These are phyloP conservation scores for Fusarium sp. DNA, from an alignment of 2,329 filamentous ascomycete genomes.

Conservation along the genomic window DNA sequence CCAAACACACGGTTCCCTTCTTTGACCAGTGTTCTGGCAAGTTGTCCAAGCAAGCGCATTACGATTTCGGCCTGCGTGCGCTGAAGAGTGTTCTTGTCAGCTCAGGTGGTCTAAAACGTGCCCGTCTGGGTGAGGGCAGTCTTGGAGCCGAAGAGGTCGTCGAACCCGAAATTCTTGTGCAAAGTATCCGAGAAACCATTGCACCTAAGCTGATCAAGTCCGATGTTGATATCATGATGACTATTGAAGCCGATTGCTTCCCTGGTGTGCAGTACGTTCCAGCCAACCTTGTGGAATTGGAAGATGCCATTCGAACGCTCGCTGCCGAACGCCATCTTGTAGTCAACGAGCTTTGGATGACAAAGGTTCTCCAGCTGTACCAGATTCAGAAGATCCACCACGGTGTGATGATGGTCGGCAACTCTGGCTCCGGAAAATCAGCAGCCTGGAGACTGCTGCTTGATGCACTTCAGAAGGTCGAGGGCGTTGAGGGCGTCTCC, in stretches of 20 bases:
- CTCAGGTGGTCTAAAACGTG: slow-evolving; percentile 93
- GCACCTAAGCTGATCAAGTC: slow-evolving; percentile 94
- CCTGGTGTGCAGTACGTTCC: slow-evolving; percentile 93
- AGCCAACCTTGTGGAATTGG: slow-evolving; percentile 81
- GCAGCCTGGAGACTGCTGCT: slow-evolving; percentile 92
- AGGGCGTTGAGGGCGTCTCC: slow-evolving; percentile 90
- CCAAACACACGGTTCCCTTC: slow-evolving; percentile 96
- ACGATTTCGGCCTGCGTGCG: slow-evolving; percentile 97
- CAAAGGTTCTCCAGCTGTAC: slow-evolving; percentile 94
- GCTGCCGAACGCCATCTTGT: slow-evolving; percentile 88
- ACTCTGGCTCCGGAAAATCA: slow-evolving; percentile 97
- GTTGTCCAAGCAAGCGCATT: slow-evolving; percentile 96
- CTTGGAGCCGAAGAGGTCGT: slow-evolving; percentile 75
- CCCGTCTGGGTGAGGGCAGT: slow-evolving; percentile 70
- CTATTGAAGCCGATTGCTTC: slow-evolving; percentile 87
- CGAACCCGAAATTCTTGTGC: slow-evolving; percentile 97
- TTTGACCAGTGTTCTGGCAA: slow-evolving; percentile 87
- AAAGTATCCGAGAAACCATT: slow-evolving; percentile 98
- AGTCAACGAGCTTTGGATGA: slow-evolving; percentile 95
- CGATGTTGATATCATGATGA: slow-evolving; percentile 88
- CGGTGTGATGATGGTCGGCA: slow-evolving; percentile 99
- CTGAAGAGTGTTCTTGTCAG: slow-evolving; percentile 98
- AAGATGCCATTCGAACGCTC: slow-evolving; percentile 81
- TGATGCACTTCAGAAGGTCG: slow-evolving; percentile 88
- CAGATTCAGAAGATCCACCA: slow-evolving; percentile 98